phyloP scores from a whole-genome alignment of 306 rosid genomes.

The Abrus pulchellus region DNA sequence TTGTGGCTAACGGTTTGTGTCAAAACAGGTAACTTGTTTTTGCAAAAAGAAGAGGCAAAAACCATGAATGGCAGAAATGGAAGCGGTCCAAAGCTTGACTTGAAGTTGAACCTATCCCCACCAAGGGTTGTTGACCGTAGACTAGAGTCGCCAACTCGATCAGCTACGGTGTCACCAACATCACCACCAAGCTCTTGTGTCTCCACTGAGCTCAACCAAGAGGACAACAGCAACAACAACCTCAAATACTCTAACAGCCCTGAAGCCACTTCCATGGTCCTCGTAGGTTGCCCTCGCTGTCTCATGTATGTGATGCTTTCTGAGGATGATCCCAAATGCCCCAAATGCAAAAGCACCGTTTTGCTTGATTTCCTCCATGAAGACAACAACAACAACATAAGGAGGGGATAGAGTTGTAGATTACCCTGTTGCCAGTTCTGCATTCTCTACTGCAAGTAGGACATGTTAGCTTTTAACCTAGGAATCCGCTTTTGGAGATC shows the following conservation, averaged over 20 bases:
- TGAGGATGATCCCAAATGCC: slow-evolving; percentile 83
- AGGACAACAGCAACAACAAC: slow-evolving; percentile 44
- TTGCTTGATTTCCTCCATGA: slow-evolving; percentile 84
- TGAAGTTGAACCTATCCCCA: slow-evolving; percentile 90
- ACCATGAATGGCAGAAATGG: slow-evolving; percentile 79
- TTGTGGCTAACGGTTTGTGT: background rate
- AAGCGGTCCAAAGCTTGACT: slow-evolving; percentile 76
- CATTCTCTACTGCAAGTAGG: slow-evolving; percentile 38
- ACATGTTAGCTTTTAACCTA: slow-evolving; percentile 49
- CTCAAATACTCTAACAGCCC: slow-evolving; percentile 67
- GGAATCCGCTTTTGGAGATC: slow-evolving; percentile 34
- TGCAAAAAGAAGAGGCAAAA: background rate
- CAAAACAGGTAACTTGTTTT: slow-evolving; percentile 32
- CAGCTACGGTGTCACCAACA: slow-evolving; percentile 69
- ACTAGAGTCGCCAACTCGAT: slow-evolving; percentile 66
- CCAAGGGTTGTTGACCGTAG: slow-evolving; percentile 64
- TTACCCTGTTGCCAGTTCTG: slow-evolving; percentile 28
- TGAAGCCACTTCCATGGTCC: slow-evolving; percentile 79
- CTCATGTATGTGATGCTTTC: slow-evolving; percentile 95
- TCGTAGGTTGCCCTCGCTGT: slow-evolving; percentile 88
- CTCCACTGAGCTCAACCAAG: slow-evolving; percentile 77
- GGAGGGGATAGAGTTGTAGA: slow-evolving; percentile 56
- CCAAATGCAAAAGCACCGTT: slow-evolving; percentile 93
- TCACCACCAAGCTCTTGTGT: slow-evolving; percentile 88
- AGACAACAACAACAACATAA: slow-evolving; percentile 49